phyloP scores from a whole-genome alignment of 2,329 filamentous ascomycete species.

The Cercospora sp. region DNA sequence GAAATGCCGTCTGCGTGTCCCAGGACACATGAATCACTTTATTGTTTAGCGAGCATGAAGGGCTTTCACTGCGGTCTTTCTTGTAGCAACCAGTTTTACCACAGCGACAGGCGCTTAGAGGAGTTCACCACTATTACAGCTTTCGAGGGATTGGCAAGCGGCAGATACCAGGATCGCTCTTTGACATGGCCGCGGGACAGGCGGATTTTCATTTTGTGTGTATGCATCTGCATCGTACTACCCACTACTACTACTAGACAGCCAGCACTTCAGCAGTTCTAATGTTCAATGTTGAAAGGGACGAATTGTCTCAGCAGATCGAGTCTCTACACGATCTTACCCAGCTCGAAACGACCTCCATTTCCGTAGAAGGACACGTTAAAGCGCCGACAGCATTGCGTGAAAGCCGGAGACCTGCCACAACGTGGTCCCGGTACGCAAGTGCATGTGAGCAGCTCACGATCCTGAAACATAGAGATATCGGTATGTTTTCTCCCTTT shows the following conservation, averaged over 20 bases:
- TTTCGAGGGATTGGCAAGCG: slow-evolving; percentile 6
- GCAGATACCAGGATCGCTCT: slow-evolving; percentile 14
- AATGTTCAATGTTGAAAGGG: not conserved
- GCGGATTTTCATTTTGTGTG: not conserved
- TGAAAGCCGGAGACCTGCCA: not conserved
- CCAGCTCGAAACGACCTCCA: not conserved
- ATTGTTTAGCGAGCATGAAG: slow-evolving; percentile 27
- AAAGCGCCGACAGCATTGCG: not conserved
- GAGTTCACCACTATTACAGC: slow-evolving; percentile 14
- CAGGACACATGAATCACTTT: slow-evolving; percentile 54
- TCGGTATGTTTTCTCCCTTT: not conserved
- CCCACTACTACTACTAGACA: slow-evolving; percentile 4
- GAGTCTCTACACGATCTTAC: not conserved
- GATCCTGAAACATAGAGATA: not conserved
- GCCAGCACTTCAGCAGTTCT: not conserved
- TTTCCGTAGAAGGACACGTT: not conserved
- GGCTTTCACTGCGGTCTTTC: slow-evolving; percentile 5
- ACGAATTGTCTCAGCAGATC: not conserved
- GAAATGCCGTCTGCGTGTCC: slow-evolving; percentile 50
- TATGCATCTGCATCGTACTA: slow-evolving; percentile 1
- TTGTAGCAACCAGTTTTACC: slow-evolving; percentile 6
- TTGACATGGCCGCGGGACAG: not conserved
- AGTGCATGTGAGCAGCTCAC: not conserved
- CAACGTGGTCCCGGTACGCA: not conserved
- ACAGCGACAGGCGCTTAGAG: slow-evolving; percentile 25